Base-by-base conservation (phyloP, 1,139 yeast species). In the Geotrichum citri-aurantii region DNA sequence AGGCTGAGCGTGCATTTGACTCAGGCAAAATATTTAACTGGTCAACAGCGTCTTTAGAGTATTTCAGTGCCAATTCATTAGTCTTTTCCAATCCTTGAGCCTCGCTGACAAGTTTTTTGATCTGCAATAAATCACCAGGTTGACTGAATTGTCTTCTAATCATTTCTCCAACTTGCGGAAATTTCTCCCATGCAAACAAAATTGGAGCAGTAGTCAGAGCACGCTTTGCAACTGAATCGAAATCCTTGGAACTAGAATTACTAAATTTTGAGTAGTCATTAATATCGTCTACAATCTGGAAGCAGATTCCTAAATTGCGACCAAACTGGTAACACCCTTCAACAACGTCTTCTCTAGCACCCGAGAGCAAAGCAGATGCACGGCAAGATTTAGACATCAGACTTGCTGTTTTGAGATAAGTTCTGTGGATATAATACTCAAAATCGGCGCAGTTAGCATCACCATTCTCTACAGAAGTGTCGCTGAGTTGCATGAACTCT, bases 401-500 rank as follows among this genome's bases (percentile, higher is more conserved):
- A 4, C 96, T 85, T 1, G 98, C 99, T 0, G 99, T 93, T 71
- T 95, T 93, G 66, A 93, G 79, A 70, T 93, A 93, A 0, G 99
- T 92, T 73, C 93, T 93, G 76, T 93, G 98, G 62, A 91, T 78
- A 70, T 93, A 93, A 72, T 93, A 93, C 69, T 93, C 96, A 72
- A 93, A 92, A 1, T 96, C 95, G 14, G 96, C 96, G 12, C 95
- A 96, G 66, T 86, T 84, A 56, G 88, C 85, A 26, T 79, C 78
- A 27, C 82, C 77, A 33, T 77, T 70, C 1, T 78, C 77, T 1
- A 90, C 95, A 2, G 90, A 93, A 0, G 97, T 89, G 73, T 93
- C 93, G 67, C 92, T 91, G 76, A 93, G 81, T 75, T 93, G 99
- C 98, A 93, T 93, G 71, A 93, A 92, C 74, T 93, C 99, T 53